These are phyloP conservation scores for Periconia digitata DNA, from an alignment of 2,329 filamentous ascomycete genomes.

Conservation along the genomic window DNA sequence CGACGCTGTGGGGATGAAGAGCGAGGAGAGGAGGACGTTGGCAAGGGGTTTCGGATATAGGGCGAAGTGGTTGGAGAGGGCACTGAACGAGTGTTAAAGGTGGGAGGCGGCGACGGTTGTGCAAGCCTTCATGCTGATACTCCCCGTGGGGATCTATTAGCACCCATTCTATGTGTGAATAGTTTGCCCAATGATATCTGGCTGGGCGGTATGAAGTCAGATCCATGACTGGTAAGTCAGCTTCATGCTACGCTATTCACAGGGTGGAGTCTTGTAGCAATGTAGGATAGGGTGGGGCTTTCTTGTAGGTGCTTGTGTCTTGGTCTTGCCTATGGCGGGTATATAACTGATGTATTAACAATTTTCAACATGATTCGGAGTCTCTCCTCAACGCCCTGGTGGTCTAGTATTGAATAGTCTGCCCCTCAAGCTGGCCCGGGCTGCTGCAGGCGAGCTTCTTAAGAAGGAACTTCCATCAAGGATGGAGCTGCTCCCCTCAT, in stretches of 20 bases:
- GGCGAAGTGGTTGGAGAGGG: conserved; percentile 16
- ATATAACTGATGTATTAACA: conserved; percentile 1
- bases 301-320: no score
- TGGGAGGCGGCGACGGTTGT: not conserved
- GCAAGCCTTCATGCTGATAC: not conserved
- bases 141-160: no score
- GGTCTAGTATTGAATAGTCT: conserved; percentile 18
- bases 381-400: conserved; percentile 6
- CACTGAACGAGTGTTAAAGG: conserved; percentile 2
- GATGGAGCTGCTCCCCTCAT: conserved; percentile 40
- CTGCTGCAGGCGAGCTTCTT: conserved; percentile 35
- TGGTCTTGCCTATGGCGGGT: not conserved
- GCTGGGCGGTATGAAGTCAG: no score
- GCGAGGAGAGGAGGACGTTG: conserved; percentile 11
- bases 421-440: conserved; percentile 30
- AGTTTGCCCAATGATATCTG: no score
- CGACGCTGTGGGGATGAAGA: conserved; percentile 9
- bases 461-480: conserved; percentile 42
- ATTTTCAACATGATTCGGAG: not conserved
- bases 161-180: no score
- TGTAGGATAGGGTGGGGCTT: not conserved
- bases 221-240: no score
- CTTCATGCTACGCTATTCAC: no score
- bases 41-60: conserved; percentile 14
- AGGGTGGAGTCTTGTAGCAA: not conserved